Evolutionary conservation across 1,284 basidiomycete species (phyloP).

Genomic region (Phlebopus sp.): DNA sequence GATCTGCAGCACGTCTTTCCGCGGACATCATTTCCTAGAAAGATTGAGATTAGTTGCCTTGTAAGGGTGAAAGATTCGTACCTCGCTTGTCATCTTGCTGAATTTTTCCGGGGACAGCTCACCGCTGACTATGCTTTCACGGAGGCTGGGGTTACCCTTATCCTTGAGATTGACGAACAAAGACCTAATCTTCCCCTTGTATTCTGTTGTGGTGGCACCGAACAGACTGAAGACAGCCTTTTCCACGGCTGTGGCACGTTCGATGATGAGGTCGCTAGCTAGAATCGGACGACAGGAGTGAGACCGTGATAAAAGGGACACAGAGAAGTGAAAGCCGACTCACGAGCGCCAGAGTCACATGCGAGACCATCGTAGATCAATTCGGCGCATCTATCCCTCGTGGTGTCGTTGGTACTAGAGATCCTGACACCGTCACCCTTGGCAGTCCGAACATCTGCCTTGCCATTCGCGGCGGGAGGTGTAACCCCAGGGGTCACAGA

Average conservation of each 20-base stretch:
- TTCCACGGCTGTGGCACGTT: constrained; percentile 61
- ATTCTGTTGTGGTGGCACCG: constrained; percentile 46
- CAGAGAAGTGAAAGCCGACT: constrained; percentile 36
- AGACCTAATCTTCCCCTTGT: constrained; percentile 85
- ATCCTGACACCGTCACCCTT: constrained; percentile 69
- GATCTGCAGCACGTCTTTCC: constrained; percentile 81
- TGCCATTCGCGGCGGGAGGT: constrained; percentile 44
- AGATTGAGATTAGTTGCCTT: neutral
- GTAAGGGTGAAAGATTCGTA: constrained; percentile 30
- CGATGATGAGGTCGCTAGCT: constrained; percentile 64
- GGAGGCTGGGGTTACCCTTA: constrained; percentile 87
- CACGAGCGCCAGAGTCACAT: constrained; percentile 80
- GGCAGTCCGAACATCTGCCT: constrained; percentile 50
- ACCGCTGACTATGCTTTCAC: constrained; percentile 83
- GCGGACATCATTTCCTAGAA: constrained; percentile 93
- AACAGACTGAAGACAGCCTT: constrained; percentile 50
- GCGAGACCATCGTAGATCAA: constrained; percentile 91
- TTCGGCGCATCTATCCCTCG: constrained; percentile 86
- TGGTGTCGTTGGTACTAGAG: constrained; percentile 62
- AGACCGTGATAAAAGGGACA: neutral
- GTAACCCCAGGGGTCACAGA: constrained; percentile 26
- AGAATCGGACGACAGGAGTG: constrained; percentile 4
- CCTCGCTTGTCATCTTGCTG: constrained; percentile 80
- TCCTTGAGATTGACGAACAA: constrained; percentile 93
- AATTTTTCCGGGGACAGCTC: constrained; percentile 71